Evolutionary conservation across 345 rosid species (phyloP), one percentile per base, ranked within the genome.

Genomic region (Nephelium lappaceum): DNA sequence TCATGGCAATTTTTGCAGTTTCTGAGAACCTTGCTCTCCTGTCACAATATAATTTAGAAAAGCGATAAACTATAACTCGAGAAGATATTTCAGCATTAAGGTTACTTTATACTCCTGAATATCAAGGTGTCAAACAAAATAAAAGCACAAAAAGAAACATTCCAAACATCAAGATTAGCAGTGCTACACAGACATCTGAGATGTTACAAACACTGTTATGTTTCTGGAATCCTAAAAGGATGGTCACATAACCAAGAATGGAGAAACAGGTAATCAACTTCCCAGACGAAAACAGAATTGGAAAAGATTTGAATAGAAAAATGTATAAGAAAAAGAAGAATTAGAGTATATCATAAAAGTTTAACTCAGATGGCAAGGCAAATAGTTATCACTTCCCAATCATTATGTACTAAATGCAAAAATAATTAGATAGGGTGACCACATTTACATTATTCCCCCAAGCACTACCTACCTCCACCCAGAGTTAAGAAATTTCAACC

Each of bases 401-500:
- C 9, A 47, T 11, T 47, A 16, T 45, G 25, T 39, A 19, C 19
- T 23, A 15, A 64, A 18, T n/a, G 23, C 7, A 67, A 24, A 74
- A 45, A 67, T 67, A 24, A 66, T 69, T 73, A 66, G 72, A 10
- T 11, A 55, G 55, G 69, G 65, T 62, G 72, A 11, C 15, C 27
- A 63, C 23, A 42, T 60, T 77, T 23, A 61, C 70, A 68, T n/a
- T n/a, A 23, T 58, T 72, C 61, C 67, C 62, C 67, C 15, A 78
- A 67, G 74, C 65, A 81, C 47, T 74, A 66, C 64, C 73, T 78
- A 73, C 75, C 36, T 4, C 36, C 2, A 4, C 36, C 36, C 42
- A 58, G 49, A 39, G 53, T 70, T 49, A 8, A 21, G 42, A 74
- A n/a, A 38, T 72, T 60, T 72, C 12, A 67, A 69, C 49, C 11